Conservation (phyloP, 148 eudicot species). For the Chenopodium formosanum region DNA sequence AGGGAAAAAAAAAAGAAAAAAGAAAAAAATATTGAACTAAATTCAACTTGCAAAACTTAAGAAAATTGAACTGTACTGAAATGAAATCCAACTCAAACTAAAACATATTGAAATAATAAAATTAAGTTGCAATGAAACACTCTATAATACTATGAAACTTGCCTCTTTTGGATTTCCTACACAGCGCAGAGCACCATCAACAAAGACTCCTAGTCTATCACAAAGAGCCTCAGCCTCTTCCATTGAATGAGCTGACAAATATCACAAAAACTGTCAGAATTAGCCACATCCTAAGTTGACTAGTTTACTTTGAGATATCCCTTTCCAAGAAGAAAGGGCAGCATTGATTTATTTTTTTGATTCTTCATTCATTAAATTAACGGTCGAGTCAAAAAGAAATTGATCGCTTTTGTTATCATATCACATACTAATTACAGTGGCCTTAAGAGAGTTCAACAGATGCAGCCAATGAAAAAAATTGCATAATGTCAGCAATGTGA, state of each 20-base stretch:
- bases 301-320: not conserved
- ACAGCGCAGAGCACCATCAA: constrained; percentile 70
- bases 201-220: constrained; percentile 68
- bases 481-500: not conserved
- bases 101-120: not conserved
- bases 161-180: constrained; percentile 75
- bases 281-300: not conserved
- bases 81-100: not conserved
- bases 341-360: not conserved
- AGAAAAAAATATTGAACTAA: not conserved
- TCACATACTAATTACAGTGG: not conserved
- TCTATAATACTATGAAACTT: not conserved
- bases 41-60: not conserved
- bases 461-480: not conserved
- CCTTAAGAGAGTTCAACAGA: not conserved
- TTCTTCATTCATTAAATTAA: too few relatives aligned
- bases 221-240: constrained; percentile 78
- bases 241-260: constrained; percentile 62
- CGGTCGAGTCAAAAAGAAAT: not conserved
- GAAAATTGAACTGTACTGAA: not conserved
- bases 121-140: not conserved
- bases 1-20: too few relatives aligned
- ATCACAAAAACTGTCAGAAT: not conserved
- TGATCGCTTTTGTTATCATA: not conserved
- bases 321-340: not conserved